phyloP scores from a whole-genome alignment of 805 yeast species.

The Lipomyces mesembrius region DNA sequence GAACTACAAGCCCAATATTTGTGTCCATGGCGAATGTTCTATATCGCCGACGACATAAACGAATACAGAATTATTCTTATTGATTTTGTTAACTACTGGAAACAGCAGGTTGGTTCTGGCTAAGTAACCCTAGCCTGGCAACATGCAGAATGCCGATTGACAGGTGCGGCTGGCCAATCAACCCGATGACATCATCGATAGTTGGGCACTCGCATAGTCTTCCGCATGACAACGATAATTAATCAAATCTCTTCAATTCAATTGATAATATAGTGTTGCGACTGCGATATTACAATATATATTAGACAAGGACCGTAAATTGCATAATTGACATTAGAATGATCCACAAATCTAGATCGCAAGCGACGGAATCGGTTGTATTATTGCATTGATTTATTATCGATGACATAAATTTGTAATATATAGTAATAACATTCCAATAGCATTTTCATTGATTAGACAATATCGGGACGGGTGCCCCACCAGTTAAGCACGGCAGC shows the following conservation, averaged over 20 bases:
- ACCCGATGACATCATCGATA: background rate
- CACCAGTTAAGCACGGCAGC: constrained; percentile 49
- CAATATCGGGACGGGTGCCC: constrained; percentile 41
- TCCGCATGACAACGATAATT: no score
- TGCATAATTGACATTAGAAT: background rate
- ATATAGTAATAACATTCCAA: background rate
- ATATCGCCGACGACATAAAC: background rate
- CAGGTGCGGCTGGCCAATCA: no score
- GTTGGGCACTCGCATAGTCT: background rate
- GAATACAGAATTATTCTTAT: no score
- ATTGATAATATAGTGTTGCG: background rate
- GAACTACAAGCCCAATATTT: background rate
- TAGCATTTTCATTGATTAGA: constrained; percentile 8
- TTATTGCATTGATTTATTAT: background rate
- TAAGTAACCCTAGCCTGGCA: no score
- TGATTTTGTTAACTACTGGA: no score
- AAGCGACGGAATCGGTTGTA: background rate
- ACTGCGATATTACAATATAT: background rate
- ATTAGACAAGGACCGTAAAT: background rate
- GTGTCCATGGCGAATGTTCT: background rate
- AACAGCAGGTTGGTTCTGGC: no score
- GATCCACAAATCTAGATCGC: background rate
- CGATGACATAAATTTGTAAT: background rate
- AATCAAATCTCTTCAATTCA: background rate
- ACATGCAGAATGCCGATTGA: no score